phyloP scores from a whole-genome alignment of 495 filamentous ascomycete species.

The Podospora tetraspora region DNA sequence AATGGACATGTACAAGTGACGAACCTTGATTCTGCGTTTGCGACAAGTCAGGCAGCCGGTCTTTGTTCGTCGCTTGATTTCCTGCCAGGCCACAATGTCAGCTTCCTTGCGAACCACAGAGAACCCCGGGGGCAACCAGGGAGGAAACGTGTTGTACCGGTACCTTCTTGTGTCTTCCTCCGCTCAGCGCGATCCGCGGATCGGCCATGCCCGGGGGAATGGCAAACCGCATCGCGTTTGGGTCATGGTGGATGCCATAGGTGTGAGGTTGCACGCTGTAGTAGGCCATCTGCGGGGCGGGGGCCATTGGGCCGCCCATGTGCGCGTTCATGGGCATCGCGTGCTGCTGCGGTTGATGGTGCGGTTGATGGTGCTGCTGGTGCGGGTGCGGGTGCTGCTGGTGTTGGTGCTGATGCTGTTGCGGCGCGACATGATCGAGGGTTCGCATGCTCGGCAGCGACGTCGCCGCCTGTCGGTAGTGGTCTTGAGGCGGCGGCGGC shows the following conservation, averaged over 20 bases:
- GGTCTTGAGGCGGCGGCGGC: constrained; percentile 21
- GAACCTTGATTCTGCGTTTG: constrained; percentile 96
- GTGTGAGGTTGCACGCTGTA: constrained; percentile 44
- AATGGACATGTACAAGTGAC: constrained; percentile 30
- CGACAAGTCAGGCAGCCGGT: constrained; percentile 96
- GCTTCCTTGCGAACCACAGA: constrained; percentile 21
- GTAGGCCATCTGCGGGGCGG: constrained; percentile 32
- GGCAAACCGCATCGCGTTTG: constrained; percentile 50
- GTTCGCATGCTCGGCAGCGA: constrained; percentile 64
- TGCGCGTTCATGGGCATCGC: constrained; percentile 32
- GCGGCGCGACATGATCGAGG: constrained; percentile 45
- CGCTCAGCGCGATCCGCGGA: constrained; percentile 62
- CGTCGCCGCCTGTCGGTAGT: constrained; percentile 39
- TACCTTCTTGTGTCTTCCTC: constrained; percentile 85
- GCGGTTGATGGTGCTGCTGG: constrained; percentile 30
- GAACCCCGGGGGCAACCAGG: neutral
- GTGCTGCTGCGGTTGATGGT: constrained; percentile 28
- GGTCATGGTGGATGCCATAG: constrained; percentile 31
- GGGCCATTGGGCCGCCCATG: constrained; percentile 33
- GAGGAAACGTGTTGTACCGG: constrained; percentile 15
- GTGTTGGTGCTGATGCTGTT: constrained; percentile 40
- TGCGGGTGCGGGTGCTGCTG: constrained; percentile 40
- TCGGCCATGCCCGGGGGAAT: constrained; percentile 47
- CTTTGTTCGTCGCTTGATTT: constrained; percentile 97
- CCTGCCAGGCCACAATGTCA: constrained; percentile 40